Conservation (phyloP, 1,284 basidiomycete genomes). For the Schizophyllum amplum region DNA sequence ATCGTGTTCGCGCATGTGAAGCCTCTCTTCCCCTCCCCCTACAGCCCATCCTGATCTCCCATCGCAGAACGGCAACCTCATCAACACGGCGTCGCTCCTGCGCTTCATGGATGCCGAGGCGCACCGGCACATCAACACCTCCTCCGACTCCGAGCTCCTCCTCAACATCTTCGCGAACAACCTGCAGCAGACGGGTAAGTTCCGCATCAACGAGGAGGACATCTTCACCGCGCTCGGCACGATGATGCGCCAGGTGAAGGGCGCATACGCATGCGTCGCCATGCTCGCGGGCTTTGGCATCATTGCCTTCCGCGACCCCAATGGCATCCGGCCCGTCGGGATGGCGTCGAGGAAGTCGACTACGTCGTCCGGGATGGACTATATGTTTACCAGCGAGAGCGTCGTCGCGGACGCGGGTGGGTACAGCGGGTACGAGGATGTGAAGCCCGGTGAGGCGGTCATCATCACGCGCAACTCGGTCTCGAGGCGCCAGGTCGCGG, state of each 20-base stretch:
- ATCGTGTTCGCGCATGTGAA: slow-evolving; percentile 96
- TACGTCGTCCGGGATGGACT: slow-evolving; percentile 57
- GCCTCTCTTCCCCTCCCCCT: slow-evolving; percentile 11
- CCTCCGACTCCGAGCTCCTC: slow-evolving; percentile 95
- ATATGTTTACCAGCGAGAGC: slow-evolving; percentile 91
- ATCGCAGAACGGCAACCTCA: slow-evolving; percentile 92
- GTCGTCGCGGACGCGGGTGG: slow-evolving; percentile 93
- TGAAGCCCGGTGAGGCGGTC: slow-evolving; percentile 91
- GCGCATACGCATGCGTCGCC: slow-evolving; percentile 94
- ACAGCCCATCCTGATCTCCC: slow-evolving; percentile 8
- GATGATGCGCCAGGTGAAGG: slow-evolving; percentile 84
- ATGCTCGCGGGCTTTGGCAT: slow-evolving; percentile 99
- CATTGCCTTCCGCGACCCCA: slow-evolving; percentile 98
- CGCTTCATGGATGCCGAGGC: slow-evolving; percentile 95
- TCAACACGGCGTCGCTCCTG: slow-evolving; percentile 84
- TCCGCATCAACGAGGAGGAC: slow-evolving; percentile 99
- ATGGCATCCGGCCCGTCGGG: slow-evolving; percentile 92
- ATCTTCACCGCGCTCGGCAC: slow-evolving; percentile 92
- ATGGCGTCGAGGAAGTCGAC: slow-evolving; percentile 60
- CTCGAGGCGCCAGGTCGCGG: slow-evolving; percentile 65
- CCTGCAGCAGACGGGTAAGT: slow-evolving; percentile 97
- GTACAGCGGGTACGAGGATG: slow-evolving; percentile 90
- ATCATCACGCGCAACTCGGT: slow-evolving; percentile 85
- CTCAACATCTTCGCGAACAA: slow-evolving; percentile 98
- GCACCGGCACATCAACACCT: slow-evolving; percentile 98